These are phyloP conservation scores for Lactifluus volemus DNA, from an alignment of 768 basidiomycete genomes.

Conservation along the genomic window DNA sequence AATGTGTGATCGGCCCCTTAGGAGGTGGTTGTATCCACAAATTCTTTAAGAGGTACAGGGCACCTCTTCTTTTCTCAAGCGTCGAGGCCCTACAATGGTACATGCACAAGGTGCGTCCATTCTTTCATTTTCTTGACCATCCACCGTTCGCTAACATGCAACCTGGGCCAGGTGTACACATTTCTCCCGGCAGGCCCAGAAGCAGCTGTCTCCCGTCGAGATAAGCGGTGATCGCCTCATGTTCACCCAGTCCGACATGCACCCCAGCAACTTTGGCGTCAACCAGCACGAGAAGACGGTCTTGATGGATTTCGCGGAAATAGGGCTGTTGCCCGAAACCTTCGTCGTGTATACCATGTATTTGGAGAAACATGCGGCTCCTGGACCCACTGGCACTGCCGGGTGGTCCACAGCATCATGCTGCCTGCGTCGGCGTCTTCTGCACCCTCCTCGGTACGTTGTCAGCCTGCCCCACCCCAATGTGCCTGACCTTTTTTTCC, in stretches of 20 bases:
- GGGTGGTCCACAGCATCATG: too few species aligned
- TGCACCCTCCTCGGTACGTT: too few species aligned
- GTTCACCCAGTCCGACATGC: conserved; percentile 27
- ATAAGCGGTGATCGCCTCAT: conserved; percentile 22
- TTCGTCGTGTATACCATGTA: conserved; percentile 13
- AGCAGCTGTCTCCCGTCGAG: not conserved
- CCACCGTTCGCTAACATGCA: not conserved
- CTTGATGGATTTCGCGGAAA: conserved; percentile 24
- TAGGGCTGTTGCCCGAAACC: conserved; percentile 25
- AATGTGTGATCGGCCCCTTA: not conserved
- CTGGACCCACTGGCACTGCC: too few species aligned
- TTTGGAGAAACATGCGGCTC: not conserved
- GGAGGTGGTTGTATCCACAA: not conserved
- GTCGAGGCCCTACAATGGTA: not conserved
- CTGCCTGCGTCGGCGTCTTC: too few species aligned
- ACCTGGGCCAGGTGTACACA: not conserved
- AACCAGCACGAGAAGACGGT: conserved; percentile 23
- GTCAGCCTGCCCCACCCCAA: too few species aligned
- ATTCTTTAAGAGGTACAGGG: not conserved
- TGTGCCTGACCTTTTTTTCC: too few species aligned
- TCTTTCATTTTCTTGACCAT: not conserved
- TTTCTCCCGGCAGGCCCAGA: not conserved
- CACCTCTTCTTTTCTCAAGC: not conserved
- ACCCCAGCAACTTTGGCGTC: conserved; percentile 25
- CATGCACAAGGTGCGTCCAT: not conserved